These are phyloP conservation scores for Trametes sanguinea DNA, from an alignment of 768 basidiomycete species.

Conservation along the genomic window DNA sequence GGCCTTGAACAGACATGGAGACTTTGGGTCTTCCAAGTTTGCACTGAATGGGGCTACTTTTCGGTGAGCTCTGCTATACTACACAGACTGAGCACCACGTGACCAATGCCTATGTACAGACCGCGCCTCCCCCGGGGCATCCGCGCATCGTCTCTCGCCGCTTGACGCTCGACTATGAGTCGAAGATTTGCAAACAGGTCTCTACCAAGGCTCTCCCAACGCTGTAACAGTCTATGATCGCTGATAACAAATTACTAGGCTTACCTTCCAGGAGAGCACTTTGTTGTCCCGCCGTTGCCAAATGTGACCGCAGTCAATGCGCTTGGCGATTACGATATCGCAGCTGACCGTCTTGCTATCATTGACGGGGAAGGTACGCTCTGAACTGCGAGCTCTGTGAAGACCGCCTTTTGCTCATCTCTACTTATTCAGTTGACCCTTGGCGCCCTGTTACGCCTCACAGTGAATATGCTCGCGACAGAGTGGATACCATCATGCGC, in stretches of 20 bases:
- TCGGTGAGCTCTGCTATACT: slow-evolving; percentile 45
- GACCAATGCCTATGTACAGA: slow-evolving; percentile 42
- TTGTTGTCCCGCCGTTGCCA: slow-evolving; percentile 69
- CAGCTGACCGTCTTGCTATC: slow-evolving; percentile 79
- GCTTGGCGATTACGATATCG: slow-evolving; percentile 83
- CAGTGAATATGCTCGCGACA: slow-evolving; percentile 65
- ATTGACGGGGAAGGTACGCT: slow-evolving; percentile 79
- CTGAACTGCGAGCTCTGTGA: not conserved
- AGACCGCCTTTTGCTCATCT: not conserved
- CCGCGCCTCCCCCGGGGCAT: slow-evolving; percentile 61
- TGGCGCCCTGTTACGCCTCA: slow-evolving; percentile 90
- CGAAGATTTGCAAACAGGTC: slow-evolving; percentile 69
- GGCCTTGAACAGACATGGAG: slow-evolving; percentile 78
- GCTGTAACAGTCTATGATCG: too few relatives aligned
- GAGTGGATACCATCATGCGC: slow-evolving; percentile 68
- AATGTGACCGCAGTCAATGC: slow-evolving; percentile 82
- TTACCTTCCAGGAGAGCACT: slow-evolving; percentile 75
- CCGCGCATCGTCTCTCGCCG: slow-evolving; percentile 80
- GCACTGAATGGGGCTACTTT: slow-evolving; percentile 97
- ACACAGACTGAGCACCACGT: not conserved
- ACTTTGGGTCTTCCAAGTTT: slow-evolving; percentile 88
- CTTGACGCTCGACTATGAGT: slow-evolving; percentile 70
- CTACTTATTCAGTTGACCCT: slow-evolving; percentile 64
- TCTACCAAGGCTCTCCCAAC: slow-evolving; percentile 20
- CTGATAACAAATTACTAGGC: slow-evolving; percentile 45